Base-by-base conservation (phyloP, 2,329 filamentous ascomycete species). In the Fusarium bactridioides region DNA sequence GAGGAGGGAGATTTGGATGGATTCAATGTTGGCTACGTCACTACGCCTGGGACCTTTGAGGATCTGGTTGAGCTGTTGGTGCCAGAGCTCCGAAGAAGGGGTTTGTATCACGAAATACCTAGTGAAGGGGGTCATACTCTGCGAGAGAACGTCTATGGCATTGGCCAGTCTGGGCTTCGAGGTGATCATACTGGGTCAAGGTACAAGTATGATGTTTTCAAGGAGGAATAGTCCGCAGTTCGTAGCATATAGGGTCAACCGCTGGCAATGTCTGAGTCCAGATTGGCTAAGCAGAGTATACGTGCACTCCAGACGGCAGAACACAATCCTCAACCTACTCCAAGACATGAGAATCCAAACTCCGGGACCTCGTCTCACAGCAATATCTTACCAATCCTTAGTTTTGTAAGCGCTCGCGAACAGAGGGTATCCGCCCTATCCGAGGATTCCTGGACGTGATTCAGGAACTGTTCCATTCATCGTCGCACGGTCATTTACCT, bases 161-260 rank as follows among this genome's bases (percentile, higher is more conserved):
- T 82, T 67, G 90, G 90, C 0, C 89, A 91, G 77, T 84, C 79
- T 10, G 82, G 84, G 19, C 76, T 92, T 65, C 82, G 89, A 41
- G 82, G 82, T 69, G 90, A 92, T 78, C 90, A 92, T 78, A 76
- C 82, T 1, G 90, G 89, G 2, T 87, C 85, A 55, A 79, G 74
- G 69, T 92, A 91, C 76, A 90, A 89, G 80, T 92, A 91, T 72
- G 84, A 88, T 73, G 86, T 89, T 4, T 92, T 91, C 72, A 79
- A 86, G 62, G 88, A 91, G 73, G 86, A 89, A 16, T 54, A 40
- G 13, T 18, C 33, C 1, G 2, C 6, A 4, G 16, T 51, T 16
- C 10, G 15, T 23, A 4, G 29, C 16, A 25, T 35, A 51, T 1
- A 51, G n/a, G 9, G 4, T 10, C 16, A 33, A 6, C 12, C 6